Evolutionary conservation across 352 stramenopile genomes (phyloP).

Genomic region (Phytophthora sojae): DNA sequence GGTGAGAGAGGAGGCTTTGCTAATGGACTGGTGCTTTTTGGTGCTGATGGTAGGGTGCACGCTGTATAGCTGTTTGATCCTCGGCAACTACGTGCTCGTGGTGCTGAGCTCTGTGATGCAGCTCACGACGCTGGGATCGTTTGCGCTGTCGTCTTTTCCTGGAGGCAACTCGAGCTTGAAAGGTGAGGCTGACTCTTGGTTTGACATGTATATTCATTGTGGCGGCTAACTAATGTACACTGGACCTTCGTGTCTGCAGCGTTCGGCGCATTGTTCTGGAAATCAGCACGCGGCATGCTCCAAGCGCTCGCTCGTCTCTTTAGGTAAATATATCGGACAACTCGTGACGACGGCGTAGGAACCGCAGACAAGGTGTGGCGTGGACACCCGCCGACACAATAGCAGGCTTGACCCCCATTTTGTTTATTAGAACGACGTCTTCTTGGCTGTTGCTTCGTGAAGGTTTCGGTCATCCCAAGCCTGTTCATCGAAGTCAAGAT

Average conservation of each 20-base stretch:
- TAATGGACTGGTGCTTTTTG: background rate
- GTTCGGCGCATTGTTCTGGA: slow-evolving; percentile 70
- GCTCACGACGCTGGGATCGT: slow-evolving; percentile 64
- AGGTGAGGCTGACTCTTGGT: slow-evolving; percentile 33
- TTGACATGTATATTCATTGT: background rate
- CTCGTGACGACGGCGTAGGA: slow-evolving; percentile 6
- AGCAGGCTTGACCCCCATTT: slow-evolving; percentile 30
- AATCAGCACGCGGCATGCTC: slow-evolving; percentile 71
- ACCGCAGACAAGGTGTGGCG: background rate
- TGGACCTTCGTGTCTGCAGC: slow-evolving; percentile 35
- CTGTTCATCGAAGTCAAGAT: slow-evolving; percentile 8
- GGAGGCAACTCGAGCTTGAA: slow-evolving; percentile 71
- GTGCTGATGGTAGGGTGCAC: slow-evolving; percentile 52
- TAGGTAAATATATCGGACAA: slow-evolving; percentile 40
- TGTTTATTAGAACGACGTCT: slow-evolving; percentile 26
- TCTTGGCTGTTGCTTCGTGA: slow-evolving; percentile 29
- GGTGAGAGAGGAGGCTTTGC: background rate
- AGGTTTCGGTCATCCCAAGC: slow-evolving; percentile 54
- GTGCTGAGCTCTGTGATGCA: slow-evolving; percentile 77
- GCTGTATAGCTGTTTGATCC: slow-evolving; percentile 83
- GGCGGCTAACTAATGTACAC: background rate
- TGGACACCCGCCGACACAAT: slow-evolving; percentile 10
- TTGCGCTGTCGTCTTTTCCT: slow-evolving; percentile 68
- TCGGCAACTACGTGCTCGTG: slow-evolving; percentile 87
- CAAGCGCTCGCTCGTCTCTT: slow-evolving; percentile 65